phyloP scores from a whole-genome alignment of 805 yeast genomes.

The Ogataea nonfermentans region DNA sequence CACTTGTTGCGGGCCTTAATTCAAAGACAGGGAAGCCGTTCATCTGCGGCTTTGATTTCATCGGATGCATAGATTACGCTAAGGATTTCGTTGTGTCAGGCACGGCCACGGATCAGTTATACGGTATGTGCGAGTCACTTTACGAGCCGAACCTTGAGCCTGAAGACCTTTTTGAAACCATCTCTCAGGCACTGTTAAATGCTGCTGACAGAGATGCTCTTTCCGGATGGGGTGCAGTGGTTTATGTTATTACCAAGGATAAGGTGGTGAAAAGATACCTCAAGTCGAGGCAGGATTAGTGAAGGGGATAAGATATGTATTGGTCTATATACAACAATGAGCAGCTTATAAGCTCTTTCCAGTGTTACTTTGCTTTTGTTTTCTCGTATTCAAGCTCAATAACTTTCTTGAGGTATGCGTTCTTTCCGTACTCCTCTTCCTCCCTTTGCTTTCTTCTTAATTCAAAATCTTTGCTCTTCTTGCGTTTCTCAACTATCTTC shows the following conservation, averaged over 20 bases:
- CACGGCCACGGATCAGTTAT: slow-evolving; percentile 93
- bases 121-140: slow-evolving; percentile 97
- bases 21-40: slow-evolving; percentile 82
- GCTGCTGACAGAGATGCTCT: slow-evolving; percentile 97
- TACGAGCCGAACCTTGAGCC: slow-evolving; percentile 94
- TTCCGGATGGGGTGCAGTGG: slow-evolving; percentile 98
- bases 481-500: slow-evolving; percentile 51
- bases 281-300: slow-evolving; percentile 91
- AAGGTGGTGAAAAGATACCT: slow-evolving; percentile 83
- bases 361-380: neutral
- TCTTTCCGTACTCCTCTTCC: slow-evolving; percentile 81
- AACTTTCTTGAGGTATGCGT: slow-evolving; percentile 63
- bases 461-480: slow-evolving; percentile 53
- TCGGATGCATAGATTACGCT: slow-evolving; percentile 95
- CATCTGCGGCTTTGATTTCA: slow-evolving; percentile 91
- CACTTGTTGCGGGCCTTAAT: slow-evolving; percentile 92
- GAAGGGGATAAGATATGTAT: slow-evolving; percentile 12
- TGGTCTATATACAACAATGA: slow-evolving; percentile 3
- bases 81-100: slow-evolving; percentile 94
- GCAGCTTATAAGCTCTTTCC: no score
- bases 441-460: slow-evolving; percentile 57
- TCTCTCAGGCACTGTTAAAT: slow-evolving; percentile 87
- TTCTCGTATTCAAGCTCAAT: slow-evolving; percentile 47
- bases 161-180: slow-evolving; percentile 93
- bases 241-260: slow-evolving; percentile 87